phyloP scores from a whole-genome alignment of 2,329 filamentous ascomycete genomes.

The Leptographium flavum region DNA sequence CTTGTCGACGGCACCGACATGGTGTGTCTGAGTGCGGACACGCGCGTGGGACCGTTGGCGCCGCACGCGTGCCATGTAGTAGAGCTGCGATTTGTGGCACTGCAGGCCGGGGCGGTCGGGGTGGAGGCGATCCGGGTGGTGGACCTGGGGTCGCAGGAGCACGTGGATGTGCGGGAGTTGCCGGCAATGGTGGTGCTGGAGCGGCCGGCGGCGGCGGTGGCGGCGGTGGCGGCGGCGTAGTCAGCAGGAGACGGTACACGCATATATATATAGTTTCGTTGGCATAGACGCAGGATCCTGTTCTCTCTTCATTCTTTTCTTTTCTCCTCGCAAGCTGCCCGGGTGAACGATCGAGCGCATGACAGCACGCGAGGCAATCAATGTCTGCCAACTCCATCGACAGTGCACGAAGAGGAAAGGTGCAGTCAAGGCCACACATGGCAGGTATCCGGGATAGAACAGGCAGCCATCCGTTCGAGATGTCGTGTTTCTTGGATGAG shows the following conservation, averaged over 20 bases:
- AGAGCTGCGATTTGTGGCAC: constrained; percentile 57
- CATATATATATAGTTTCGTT: too few species aligned
- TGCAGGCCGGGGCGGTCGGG: constrained; percentile 51
- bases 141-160: constrained; percentile 60
- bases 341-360: too few species aligned
- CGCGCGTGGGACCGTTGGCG: constrained; percentile 56
- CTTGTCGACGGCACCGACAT: constrained; percentile 51
- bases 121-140: constrained; percentile 60
- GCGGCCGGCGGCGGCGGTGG: neutral
- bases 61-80: constrained; percentile 61
- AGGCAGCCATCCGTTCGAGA: too few species aligned
- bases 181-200: constrained; percentile 47
- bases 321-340: too few species aligned
- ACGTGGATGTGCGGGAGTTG: constrained; percentile 62
- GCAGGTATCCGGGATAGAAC: too few species aligned
- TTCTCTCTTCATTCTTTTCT: too few species aligned
- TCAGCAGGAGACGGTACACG: neutral
- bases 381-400: too few species aligned
- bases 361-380: too few species aligned
- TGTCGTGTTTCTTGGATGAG: too few species aligned
- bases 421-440: too few species aligned
- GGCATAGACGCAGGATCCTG: too few species aligned
- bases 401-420: too few species aligned
- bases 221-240: neutral
- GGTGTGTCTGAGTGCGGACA: constrained; percentile 58